Conservation (phyloP, 2,329 filamentous ascomycete species). For the Didymella arachidicola region DNA sequence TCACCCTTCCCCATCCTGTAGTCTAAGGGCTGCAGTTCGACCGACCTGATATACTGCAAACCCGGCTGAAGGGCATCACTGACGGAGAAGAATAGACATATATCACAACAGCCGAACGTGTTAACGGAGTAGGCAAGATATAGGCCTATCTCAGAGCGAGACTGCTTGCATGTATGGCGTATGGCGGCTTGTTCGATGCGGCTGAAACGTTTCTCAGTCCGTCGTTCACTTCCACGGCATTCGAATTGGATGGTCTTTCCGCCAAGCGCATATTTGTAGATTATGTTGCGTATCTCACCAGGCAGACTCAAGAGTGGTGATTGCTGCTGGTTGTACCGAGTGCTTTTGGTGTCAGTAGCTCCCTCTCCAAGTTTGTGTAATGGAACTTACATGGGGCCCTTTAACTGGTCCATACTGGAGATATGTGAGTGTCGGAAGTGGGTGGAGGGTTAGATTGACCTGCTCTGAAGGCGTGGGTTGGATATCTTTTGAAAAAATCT, state of each 20-base stretch:
- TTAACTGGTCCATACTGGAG: not conserved
- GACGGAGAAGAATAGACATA: too few species aligned
- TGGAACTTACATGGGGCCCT: not conserved
- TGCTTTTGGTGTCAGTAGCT: not conserved
- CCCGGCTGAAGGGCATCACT: too few species aligned
- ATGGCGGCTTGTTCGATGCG: not conserved
- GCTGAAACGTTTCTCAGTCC: not conserved
- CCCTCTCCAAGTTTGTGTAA: not conserved
- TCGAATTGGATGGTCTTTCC: not conserved
- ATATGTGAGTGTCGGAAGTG: not conserved
- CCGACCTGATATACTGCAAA: too few species aligned
- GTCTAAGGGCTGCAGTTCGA: too few species aligned
- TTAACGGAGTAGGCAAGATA: not conserved
- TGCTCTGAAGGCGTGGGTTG: too few species aligned
- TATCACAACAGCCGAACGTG: not conserved
- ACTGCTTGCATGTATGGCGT: not conserved
- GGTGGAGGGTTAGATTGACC: too few species aligned
- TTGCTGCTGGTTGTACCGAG: not conserved
- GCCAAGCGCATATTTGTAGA: not conserved
- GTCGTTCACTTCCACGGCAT: too few species aligned
- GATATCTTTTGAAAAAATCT: too few species aligned
- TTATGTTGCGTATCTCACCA: not conserved
- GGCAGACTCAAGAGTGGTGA: not conserved
- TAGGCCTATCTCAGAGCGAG: not conserved
- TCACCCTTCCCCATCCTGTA: too few species aligned